phyloP scores from a whole-genome alignment of 441 rosid genomes.

The California macrophylla region DNA sequence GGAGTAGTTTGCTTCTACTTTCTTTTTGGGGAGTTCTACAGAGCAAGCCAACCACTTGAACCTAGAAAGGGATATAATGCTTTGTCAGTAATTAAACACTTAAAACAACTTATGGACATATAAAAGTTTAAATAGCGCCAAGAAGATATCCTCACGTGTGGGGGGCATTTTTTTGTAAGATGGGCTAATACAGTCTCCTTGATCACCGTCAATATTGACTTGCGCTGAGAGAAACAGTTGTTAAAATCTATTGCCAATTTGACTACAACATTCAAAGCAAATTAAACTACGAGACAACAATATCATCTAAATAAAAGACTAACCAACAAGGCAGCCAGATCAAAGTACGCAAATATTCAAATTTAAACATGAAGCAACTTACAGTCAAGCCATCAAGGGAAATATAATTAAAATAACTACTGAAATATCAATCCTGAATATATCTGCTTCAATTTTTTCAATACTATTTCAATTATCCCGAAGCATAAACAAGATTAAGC shows the following conservation, averaged over 20 bases:
- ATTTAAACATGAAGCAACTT: neutral
- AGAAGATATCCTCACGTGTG: conserved; percentile 49
- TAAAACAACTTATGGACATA: neutral
- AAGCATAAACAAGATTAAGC: neutral
- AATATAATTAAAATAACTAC: neutral
- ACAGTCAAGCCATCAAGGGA: neutral
- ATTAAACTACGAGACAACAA: neutral
- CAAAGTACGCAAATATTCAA: neutral
- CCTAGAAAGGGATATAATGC: conserved; percentile 28
- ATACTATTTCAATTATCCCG: neutral
- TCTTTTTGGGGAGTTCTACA: conserved; percentile 88
- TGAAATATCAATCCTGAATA: neutral
- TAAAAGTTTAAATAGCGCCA: neutral
- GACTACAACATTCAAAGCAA: neutral
- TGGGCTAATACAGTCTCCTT: conserved; percentile 87
- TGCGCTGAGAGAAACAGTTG: conserved; percentile 45
- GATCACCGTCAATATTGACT: conserved; percentile 65
- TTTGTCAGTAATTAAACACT: neutral
- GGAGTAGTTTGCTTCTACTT: conserved; percentile 77
- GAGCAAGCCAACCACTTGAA: conserved; percentile 89
- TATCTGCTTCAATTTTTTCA: neutral
- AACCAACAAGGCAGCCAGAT: neutral
- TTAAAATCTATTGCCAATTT: conserved; percentile 12
- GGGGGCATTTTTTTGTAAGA: conserved; percentile 72
- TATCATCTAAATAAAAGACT: neutral